Evolutionary conservation across 2,329 filamentous ascomycete species (phyloP), one percentile per base, ranked within the genome.

Genomic region (Shiraia bambusicola): DNA sequence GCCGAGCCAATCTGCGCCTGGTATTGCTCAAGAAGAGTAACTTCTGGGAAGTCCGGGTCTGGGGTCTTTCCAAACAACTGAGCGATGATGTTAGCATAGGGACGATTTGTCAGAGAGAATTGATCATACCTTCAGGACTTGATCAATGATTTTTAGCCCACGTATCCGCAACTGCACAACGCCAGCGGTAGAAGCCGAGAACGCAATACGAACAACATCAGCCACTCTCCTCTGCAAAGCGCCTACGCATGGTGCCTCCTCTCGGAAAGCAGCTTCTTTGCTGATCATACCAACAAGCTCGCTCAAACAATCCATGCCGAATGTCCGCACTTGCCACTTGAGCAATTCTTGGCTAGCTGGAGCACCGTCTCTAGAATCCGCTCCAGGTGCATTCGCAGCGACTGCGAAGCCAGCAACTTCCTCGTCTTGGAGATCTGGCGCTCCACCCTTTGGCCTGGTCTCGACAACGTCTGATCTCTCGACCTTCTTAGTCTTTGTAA

Each of bases 1-100:
- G 93, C 93, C 13, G 93, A 97, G 59, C 91, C 91, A 63, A 98
- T 98, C 65, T 98, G 93, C 4, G 93, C 93, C 69, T 98, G 94
- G 61, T 98, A 98, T 69, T 98, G 93, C 67, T 98, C 94, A 3
- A 98, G 78, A 12, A 98, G 77, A 71, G 95, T 95, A 0, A 88
- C 93, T 69, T 98, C 93, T n/a, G 92, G 82, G 63, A 98, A 98
- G 65, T 98, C 93, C 0, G 93, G 94, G 69, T 98, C 93, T 2
- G 92, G 88, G 1, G 88, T 90, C 63, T 90, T 92, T 39, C 93
- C 93, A 72, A 98, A 98, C 76, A 96, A 89, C 75, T 78, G 42
- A 4, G 16, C 3, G 6, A 11, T 16, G 6, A 33, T 12, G 39
- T 57, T 28, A 52, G 41, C 31, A 42, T 37, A 3, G 14, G 3